A percentile compares a stretch with the other conserved stretches of the same genome.
Evolutionary conservation across 331 rosid genomes (phyloP).

Genomic region (Stylosanthes scabra): DNA sequence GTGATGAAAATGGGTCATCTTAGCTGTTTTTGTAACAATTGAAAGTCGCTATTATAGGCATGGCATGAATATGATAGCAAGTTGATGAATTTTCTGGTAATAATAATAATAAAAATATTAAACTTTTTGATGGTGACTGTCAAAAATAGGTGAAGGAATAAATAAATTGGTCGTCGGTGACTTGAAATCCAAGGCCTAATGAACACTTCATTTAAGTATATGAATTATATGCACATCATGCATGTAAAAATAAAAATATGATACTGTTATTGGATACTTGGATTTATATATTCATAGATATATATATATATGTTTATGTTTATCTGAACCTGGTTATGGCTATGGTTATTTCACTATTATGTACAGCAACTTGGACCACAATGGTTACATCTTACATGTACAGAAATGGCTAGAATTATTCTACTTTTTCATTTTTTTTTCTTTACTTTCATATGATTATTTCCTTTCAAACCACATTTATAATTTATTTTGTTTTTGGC

Average conservation of each 20-base stretch:
- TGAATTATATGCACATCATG: neutral
- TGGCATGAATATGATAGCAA: neutral
- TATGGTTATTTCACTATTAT: neutral
- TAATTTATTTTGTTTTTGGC: slow-evolving; percentile 36
- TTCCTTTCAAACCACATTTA: slow-evolving; percentile 7
- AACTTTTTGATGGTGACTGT: slow-evolving; percentile 1
- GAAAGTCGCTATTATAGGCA: slow-evolving; percentile 8
- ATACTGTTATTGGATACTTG: too few relatives aligned
- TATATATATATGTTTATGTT: neutral
- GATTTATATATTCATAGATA: too few relatives aligned
- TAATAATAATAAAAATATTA: too few relatives aligned
- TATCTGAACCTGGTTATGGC: slow-evolving; percentile 16
- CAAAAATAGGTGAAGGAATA: neutral
- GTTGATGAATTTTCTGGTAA: neutral
- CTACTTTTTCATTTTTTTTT: too few relatives aligned
- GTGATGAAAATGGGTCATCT: neutral
- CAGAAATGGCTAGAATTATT: neutral
- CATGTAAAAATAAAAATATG: too few relatives aligned
- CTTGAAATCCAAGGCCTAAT: neutral
- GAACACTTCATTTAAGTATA: neutral
- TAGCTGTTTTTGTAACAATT: neutral
- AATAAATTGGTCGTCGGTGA: neutral
- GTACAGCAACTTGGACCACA: slow-evolving; percentile 13
- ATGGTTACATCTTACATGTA: too few relatives aligned
- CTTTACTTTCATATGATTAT: neutral